phyloP scores from a whole-genome alignment of 805 yeast species.

The Yarrowia bubula region DNA sequence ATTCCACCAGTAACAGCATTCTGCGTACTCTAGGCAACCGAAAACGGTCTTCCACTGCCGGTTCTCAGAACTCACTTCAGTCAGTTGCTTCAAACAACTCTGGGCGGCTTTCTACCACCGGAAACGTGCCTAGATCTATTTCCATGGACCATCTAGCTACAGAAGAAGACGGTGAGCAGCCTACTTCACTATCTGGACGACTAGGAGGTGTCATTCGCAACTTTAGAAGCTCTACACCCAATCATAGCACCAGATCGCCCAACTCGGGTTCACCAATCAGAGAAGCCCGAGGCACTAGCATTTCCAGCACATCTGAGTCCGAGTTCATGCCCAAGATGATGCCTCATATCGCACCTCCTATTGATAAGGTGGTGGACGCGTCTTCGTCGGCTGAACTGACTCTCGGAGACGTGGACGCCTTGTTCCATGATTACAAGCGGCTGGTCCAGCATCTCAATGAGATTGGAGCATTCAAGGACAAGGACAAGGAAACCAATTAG shows the following conservation, averaged over 20 bases:
- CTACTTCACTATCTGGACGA: conserved; percentile 1
- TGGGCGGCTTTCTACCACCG: neutral
- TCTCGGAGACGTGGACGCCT: conserved; percentile 39
- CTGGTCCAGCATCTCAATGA: conserved; percentile 38
- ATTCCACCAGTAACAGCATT: conserved; percentile 19
- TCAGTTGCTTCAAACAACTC: neutral
- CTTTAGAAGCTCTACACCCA: conserved; percentile 21
- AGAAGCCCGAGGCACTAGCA: conserved; percentile 22
- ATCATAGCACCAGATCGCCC: conserved; percentile 7
- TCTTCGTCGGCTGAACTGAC: conserved; percentile 38
- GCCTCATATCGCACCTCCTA: conserved; percentile 31
- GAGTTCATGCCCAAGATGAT: conserved; percentile 5
- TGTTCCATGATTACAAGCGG: conserved; percentile 42
- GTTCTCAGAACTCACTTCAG: neutral
- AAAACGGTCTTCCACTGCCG: conserved; percentile 5
- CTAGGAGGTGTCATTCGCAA: conserved; percentile 21
- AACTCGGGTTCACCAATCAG: conserved; percentile 15
- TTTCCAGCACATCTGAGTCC: conserved; percentile 21
- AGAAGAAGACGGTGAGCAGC: conserved; percentile 1
- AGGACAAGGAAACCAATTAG: conserved; percentile 11
- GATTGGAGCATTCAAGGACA: conserved; percentile 33
- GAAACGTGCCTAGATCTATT: conserved; percentile 17
- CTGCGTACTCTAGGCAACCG: conserved; percentile 3
- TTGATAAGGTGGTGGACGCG: conserved; percentile 30
- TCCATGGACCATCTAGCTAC: conserved; percentile 24